These are phyloP conservation scores for Rauvolfia tetraphylla DNA, from an alignment of 257 asterid genomes.

Conservation along the genomic window DNA sequence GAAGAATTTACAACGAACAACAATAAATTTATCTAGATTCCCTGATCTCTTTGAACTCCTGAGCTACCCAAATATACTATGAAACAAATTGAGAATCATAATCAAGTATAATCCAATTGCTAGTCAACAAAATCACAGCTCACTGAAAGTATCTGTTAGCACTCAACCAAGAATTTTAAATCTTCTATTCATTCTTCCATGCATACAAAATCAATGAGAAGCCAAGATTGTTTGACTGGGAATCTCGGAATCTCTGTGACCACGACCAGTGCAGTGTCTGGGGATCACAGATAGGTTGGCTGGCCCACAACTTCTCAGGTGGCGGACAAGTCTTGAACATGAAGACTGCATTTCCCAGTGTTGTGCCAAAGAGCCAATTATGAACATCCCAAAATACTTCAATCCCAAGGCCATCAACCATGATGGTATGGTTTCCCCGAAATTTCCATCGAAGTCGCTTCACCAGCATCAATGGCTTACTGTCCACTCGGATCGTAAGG, in stretches of 20 bases:
- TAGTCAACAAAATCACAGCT: slow-evolving; percentile 28
- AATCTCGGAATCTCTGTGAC: slow-evolving; percentile 38
- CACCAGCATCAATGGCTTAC: slow-evolving; percentile 43
- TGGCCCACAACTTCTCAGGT: slow-evolving; percentile 42
- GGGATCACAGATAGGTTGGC: slow-evolving; percentile 37
- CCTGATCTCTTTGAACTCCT: slow-evolving; percentile 15
- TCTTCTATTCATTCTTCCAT: slow-evolving; percentile 47
- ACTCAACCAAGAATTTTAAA: slow-evolving; percentile 24
- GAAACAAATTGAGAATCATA: slow-evolving; percentile 22
- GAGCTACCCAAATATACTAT: slow-evolving; percentile 16
- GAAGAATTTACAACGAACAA: slow-evolving; percentile 26
- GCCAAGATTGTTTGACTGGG: slow-evolving; percentile 34
- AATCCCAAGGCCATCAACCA: slow-evolving; percentile 40
- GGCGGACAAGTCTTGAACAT: slow-evolving; percentile 43
- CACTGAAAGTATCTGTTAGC: slow-evolving; percentile 26
- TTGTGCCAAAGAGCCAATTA: slow-evolving; percentile 40
- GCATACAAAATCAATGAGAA: slow-evolving; percentile 42
- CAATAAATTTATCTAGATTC: slow-evolving; percentile 12
- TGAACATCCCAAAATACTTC: slow-evolving; percentile 51
- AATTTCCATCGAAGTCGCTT: slow-evolving; percentile 45
- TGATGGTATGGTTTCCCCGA: slow-evolving; percentile 43
- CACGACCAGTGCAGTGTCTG: slow-evolving; percentile 35
- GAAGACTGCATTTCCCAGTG: slow-evolving; percentile 37
- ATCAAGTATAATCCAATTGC: slow-evolving; percentile 22
- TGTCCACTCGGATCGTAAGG: slow-evolving; percentile 37